Conservation (phyloP, 1,284 basidiomycete genomes). For the Omphalotus olearius region DNA sequence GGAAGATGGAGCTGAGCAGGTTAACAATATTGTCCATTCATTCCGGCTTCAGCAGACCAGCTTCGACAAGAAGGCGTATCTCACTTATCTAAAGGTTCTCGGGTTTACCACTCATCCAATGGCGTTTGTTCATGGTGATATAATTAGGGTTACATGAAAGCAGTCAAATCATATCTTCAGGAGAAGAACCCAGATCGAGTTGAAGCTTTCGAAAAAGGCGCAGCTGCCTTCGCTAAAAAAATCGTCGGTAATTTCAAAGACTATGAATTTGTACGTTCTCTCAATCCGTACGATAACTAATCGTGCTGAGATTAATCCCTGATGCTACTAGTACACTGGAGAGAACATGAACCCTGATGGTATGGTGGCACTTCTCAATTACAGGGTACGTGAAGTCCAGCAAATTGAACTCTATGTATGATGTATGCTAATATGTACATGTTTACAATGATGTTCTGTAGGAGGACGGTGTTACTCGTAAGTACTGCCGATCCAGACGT, state of each 20-base stretch:
- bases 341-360: constrained; percentile 86
- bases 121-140: constrained; percentile 1
- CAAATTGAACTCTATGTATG: neutral
- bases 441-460: constrained; percentile 21
- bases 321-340: constrained; percentile 68
- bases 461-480: constrained; percentile 76
- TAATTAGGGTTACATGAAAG: constrained; percentile 45
- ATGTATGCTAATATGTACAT: constrained; percentile 2
- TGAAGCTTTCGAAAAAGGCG: constrained; percentile 81
- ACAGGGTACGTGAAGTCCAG: constrained; percentile 45
- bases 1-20: constrained; percentile 71
- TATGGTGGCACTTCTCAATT: constrained; percentile 88
- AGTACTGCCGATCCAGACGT: constrained; percentile 22
- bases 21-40: constrained; percentile 93
- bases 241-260: constrained; percentile 88
- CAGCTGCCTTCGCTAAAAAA: constrained; percentile 80
- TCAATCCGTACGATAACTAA: neutral
- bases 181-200: constrained; percentile 67
- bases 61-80: constrained; percentile 93
- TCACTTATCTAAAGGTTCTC: constrained; percentile 81
- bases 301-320: neutral
- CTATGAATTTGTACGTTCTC: constrained; percentile 74
- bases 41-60: constrained; percentile 83
- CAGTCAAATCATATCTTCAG: constrained; percentile 45
- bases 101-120: constrained; percentile 5